Conservation (phyloP, 2,329 filamentous ascomycete genomes). For the Periconia sp. region DNA sequence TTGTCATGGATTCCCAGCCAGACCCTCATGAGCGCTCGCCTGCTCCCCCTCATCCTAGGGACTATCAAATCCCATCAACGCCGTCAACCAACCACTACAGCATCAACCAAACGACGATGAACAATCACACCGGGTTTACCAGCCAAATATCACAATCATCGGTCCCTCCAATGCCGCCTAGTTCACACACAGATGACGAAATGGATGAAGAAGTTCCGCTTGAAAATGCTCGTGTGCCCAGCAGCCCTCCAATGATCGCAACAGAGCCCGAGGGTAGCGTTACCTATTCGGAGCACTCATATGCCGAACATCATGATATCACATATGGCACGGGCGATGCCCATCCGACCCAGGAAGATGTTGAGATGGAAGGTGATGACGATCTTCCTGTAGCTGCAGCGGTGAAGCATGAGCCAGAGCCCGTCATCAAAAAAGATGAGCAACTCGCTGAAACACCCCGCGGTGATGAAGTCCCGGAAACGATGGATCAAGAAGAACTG, state of each 20-base stretch:
- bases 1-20: slow-evolving; percentile 51
- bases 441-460: slow-evolving; percentile 5
- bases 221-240: slow-evolving; percentile 33
- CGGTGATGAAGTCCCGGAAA: slow-evolving; percentile 27
- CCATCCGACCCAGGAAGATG: slow-evolving; percentile 15
- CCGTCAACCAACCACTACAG: slow-evolving; percentile 38
- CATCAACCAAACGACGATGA: slow-evolving; percentile 39
- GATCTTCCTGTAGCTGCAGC: slow-evolving; percentile 22
- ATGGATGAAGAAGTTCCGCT: slow-evolving; percentile 9
- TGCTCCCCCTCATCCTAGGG: slow-evolving; percentile 28
- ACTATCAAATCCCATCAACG: slow-evolving; percentile 39
- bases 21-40: slow-evolving; percentile 27
- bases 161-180: slow-evolving; percentile 33
- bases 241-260: slow-evolving; percentile 36
- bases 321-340: slow-evolving; percentile 15
- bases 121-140: slow-evolving; percentile 29
- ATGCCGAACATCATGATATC: slow-evolving; percentile 28
- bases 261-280: slow-evolving; percentile 16
- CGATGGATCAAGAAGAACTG: slow-evolving; percentile 15
- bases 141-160: slow-evolving; percentile 36
- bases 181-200: slow-evolving; percentile 11
- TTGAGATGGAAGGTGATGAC: slow-evolving; percentile 20
- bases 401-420: slow-evolving; percentile 6
- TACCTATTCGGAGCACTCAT: slow-evolving; percentile 25
- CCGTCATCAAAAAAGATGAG: not conserved